These are phyloP conservation scores for Aspergillus sp. DNA, from an alignment of 2,329 filamentous ascomycete genomes.

Conservation along the genomic window DNA sequence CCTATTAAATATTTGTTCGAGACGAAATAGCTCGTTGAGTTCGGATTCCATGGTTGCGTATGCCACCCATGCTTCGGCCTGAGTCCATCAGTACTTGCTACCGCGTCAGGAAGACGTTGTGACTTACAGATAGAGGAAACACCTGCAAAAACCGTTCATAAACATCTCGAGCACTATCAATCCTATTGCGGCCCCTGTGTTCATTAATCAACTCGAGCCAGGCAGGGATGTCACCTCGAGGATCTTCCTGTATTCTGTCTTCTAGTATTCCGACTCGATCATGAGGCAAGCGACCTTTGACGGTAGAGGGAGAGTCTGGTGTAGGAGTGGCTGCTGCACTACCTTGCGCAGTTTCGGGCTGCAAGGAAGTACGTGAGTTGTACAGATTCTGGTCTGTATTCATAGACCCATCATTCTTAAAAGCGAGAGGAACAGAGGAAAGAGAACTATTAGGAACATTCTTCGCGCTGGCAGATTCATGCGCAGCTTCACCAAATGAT, in stretches of 20 bases:
- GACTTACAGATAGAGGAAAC: slow-evolving; percentile 87
- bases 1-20: slow-evolving; percentile 80
- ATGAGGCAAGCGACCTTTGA: slow-evolving; percentile 61
- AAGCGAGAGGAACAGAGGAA: slow-evolving; percentile 47
- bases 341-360: slow-evolving; percentile 32
- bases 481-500: slow-evolving; percentile 59
- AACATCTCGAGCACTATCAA: slow-evolving; percentile 74
- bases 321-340: slow-evolving; percentile 39
- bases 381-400: slow-evolving; percentile 38
- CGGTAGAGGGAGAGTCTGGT: slow-evolving; percentile 46
- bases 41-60: slow-evolving; percentile 89
- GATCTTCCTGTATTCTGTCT: slow-evolving; percentile 87
- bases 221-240: slow-evolving; percentile 86
- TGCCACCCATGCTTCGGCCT: slow-evolving; percentile 90
- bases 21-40: slow-evolving; percentile 74
- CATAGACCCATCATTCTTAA: slow-evolving; percentile 42
- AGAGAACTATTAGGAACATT: slow-evolving; percentile 53
- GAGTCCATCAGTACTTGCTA: slow-evolving; percentile 33
- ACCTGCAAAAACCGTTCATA: slow-evolving; percentile 86
- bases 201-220: slow-evolving; percentile 88
- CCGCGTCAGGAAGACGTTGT: background rate
- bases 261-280: slow-evolving; percentile 80
- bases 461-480: slow-evolving; percentile 48
- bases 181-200: slow-evolving; percentile 75
- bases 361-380: slow-evolving; percentile 33